These are phyloP conservation scores for Colletotrichum abscissum DNA, from an alignment of 2,329 filamentous ascomycete species.

Conservation along the genomic window DNA sequence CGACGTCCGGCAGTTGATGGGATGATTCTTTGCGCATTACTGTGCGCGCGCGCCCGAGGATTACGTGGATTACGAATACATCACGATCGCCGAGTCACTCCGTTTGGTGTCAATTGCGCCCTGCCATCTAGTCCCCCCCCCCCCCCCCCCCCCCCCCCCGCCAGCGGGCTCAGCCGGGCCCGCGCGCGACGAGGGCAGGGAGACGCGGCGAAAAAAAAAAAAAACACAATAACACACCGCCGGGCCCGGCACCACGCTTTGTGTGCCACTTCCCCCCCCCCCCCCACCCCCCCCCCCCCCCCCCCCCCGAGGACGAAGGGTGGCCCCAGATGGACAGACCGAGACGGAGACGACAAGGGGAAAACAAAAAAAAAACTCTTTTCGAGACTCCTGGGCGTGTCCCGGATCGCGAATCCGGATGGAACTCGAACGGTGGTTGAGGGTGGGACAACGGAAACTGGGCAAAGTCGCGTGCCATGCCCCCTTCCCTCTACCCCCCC, in stretches of 20 bases:
- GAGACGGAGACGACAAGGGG: background rate
- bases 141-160: too few relatives aligned
- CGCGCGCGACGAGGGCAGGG: too few relatives aligned
- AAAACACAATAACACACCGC: too few relatives aligned
- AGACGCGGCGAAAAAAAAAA: too few relatives aligned
- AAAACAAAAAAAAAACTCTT: background rate
- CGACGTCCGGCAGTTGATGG: constrained; percentile 95
- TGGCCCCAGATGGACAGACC: background rate
- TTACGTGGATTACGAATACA: too few relatives aligned
- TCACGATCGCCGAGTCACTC: background rate
- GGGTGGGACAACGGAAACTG: background rate
- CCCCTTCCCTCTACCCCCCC: background rate
- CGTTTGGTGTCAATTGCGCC: background rate
- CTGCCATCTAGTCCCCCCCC: background rate
- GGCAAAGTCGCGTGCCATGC: background rate
- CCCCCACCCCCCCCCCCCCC: too few relatives aligned
- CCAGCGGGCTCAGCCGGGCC: too few relatives aligned
- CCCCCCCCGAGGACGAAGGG: background rate
- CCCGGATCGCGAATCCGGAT: background rate
- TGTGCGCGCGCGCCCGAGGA: too few relatives aligned
- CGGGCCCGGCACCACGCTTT: too few relatives aligned
- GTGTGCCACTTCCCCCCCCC: too few relatives aligned
- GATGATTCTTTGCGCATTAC: constrained; percentile 56
- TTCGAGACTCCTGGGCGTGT: background rate
- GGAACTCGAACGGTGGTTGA: constrained; percentile 4